phyloP scores from a whole-genome alignment of 768 basidiomycete genomes.

The Suillus spraguei region DNA sequence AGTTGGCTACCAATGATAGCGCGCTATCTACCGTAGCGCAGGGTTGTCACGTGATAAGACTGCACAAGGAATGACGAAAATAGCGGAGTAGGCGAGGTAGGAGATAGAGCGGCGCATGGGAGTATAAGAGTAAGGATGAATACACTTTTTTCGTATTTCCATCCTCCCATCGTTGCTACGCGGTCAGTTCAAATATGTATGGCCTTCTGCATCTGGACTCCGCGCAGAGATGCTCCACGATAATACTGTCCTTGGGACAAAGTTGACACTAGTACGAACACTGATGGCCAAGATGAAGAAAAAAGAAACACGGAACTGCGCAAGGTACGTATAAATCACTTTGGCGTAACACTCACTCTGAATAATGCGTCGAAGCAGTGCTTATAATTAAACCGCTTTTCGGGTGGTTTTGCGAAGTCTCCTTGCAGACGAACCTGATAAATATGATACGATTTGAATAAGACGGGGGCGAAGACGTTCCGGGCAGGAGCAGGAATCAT shows the following conservation, averaged over 20 bases:
- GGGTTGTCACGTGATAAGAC: too few relatives aligned
- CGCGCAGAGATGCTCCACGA: neutral
- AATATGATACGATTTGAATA: neutral
- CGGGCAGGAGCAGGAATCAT: slow-evolving; percentile 6
- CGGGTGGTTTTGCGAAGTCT: slow-evolving; percentile 86
- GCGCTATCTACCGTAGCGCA: too few relatives aligned
- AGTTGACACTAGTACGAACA: neutral
- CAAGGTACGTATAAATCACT: neutral
- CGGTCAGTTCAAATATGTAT: neutral
- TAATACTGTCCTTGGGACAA: neutral
- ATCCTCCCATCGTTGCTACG: neutral
- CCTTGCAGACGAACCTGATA: slow-evolving; percentile 78
- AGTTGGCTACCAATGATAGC: too few relatives aligned
- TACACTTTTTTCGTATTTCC: neutral
- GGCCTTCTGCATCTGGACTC: neutral
- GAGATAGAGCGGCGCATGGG: neutral
- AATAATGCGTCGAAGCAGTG: slow-evolving; percentile 87
- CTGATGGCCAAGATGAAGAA: neutral
- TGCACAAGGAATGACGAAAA: neutral
- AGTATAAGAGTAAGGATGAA: neutral
- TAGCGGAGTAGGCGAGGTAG: neutral
- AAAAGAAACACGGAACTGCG: neutral
- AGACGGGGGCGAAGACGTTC: neutral
- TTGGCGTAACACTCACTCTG: slow-evolving; percentile 53
- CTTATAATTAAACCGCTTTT: slow-evolving; percentile 90